Evolutionary conservation across 169 alveolate species (phyloP).

Genomic region (Amoebophrya sp.): DNA sequence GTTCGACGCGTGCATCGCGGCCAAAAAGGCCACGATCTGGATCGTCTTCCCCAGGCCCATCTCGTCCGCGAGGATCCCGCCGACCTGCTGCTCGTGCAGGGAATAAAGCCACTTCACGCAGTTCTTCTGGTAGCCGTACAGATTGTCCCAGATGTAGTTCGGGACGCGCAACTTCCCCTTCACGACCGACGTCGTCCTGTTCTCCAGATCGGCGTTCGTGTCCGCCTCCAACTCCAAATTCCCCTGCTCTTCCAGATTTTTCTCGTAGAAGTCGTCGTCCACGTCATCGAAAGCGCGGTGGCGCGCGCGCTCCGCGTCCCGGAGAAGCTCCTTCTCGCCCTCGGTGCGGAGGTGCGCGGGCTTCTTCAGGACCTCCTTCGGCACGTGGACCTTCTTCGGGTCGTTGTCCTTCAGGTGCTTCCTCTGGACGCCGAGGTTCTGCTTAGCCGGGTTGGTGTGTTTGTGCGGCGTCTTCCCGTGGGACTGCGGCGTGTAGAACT

Average conservation of each 20-base stretch:
- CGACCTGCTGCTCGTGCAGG: conserved; percentile 35
- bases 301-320: not conserved
- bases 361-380: not conserved
- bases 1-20: conserved; percentile 33
- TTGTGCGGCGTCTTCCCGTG: not conserved
- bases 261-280: not conserved
- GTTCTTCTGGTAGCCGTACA: conserved; percentile 16
- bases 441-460: too few species aligned
- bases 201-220: not conserved
- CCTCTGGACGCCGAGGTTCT: not conserved
- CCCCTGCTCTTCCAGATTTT: not conserved
- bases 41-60: conserved; percentile 84
- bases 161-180: not conserved
- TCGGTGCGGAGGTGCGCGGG: not conserved
- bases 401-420: not conserved
- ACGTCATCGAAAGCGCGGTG: not conserved
- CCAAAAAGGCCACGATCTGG: conserved; percentile 62
- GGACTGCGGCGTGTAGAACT: too few species aligned
- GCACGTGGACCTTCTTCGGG: not conserved
- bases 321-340: not conserved
- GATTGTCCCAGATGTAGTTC: not conserved
- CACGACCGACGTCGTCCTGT: not conserved
- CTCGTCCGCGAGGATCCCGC: conserved; percentile 80
- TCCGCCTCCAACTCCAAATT: not conserved
- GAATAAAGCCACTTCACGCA: conserved; percentile 30